Conservation (phyloP, 2,329 filamentous ascomycete species). For the Fusarium lateritium region DNA sequence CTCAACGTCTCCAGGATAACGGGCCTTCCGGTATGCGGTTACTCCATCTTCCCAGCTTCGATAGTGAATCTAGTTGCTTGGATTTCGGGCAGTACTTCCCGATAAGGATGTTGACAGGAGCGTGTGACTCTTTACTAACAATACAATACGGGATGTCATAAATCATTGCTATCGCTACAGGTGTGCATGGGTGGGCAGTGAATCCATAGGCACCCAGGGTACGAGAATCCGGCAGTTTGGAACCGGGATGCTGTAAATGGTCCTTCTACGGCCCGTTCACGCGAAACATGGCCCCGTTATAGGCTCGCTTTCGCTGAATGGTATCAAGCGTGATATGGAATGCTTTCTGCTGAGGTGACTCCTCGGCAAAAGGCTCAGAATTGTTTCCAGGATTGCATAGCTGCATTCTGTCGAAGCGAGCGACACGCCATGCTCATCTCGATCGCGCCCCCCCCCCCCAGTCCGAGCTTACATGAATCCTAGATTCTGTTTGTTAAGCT, state of each 20-base stretch:
- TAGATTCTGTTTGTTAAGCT: neutral
- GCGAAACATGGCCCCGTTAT: neutral
- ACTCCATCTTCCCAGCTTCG: constrained; percentile 12
- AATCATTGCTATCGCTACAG: neutral
- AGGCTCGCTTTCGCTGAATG: neutral
- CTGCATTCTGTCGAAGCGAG: constrained; percentile 4
- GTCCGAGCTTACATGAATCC: neutral
- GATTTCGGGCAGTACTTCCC: constrained; percentile 21
- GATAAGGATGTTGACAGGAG: constrained; percentile 4
- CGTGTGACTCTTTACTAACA: constrained; percentile 3
- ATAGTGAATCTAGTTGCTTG: neutral
- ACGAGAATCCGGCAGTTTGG: constrained; percentile 16
- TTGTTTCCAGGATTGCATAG: neutral
- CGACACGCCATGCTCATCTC: constrained; percentile 9
- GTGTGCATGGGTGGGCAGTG: constrained; percentile 9
- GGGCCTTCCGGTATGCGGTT: constrained; percentile 27
- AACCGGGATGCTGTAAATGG: constrained; percentile 11
- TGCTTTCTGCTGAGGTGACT: constrained; percentile 11
- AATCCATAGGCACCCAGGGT: constrained; percentile 13
- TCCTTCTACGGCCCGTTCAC: constrained; percentile 4
- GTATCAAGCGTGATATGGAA: constrained; percentile 2
- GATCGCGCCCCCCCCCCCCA: neutral
- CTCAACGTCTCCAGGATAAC: constrained; percentile 14
- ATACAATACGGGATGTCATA: constrained; percentile 1
- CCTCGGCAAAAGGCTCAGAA: constrained; percentile 8